Evolutionary conservation across 257 asterid species (phyloP), one percentile per base, ranked within the genome.

Genomic region (Asclepias syriaca): DNA sequence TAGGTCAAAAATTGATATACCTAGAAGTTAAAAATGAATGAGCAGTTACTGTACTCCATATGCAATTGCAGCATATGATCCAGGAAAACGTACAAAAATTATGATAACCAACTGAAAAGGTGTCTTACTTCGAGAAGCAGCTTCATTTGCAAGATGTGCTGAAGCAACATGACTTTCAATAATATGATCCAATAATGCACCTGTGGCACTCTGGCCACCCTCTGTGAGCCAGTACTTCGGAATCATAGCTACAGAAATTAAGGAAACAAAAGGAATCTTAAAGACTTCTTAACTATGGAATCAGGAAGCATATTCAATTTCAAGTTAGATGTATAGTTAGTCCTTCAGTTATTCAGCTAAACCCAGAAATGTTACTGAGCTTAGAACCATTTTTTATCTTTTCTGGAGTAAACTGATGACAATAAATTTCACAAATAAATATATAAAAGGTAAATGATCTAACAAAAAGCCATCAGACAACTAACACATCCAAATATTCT

Each of bases 131-230:
- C 81, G 91, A 76, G 95, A 81, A 84, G 98, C 97, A 64, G 99
- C 97, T 79, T 83, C 85, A 78, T 94, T 91, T 21, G 96, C 98
- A 61, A 94, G 89, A 66, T 60, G 81, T 18, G 89, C 88, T 60
- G 96, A 88, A 77, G 99, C 97, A 80, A 79, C 90, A 78, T 94
- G 99, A 80, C 78, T 86, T 83, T 91, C 93, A 70, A 94, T 81
- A 57, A 91, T 73, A 81, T 91, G 66, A 76, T 94, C 99, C 73
- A 94, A 84, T 73, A 91, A 82, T 74, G 96, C 88, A 69, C 98
- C 99, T 67, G 97, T 89, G 71, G 98, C 98, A 75, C 99, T 94
- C 88, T 94, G 99, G 51, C 99, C 99, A 68, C 99, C 99, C 89
- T 94, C 99, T 4, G 99, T 90, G 34, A 94, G 96, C 99, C 99